Evolutionary conservation across 768 basidiomycete genomes (phyloP), one percentile per base, ranked within the genome.

Genomic region (Boletus reticulatus): DNA sequence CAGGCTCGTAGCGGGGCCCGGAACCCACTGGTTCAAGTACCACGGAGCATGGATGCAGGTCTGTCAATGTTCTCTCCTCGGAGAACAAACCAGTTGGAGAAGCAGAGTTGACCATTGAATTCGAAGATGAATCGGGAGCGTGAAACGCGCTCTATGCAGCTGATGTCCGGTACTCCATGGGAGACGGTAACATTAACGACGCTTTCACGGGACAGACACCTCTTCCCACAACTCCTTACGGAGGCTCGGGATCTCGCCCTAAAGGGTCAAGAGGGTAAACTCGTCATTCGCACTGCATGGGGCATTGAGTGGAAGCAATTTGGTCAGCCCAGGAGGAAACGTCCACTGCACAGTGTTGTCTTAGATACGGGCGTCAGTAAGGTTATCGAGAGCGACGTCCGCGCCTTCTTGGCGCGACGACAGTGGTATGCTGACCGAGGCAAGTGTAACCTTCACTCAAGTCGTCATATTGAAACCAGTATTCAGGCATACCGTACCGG

Each of bases 351-450:
- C 37, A 97, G 94, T 64, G 97, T 99, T 19, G 90, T 98, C 3
- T 78, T 99, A 8, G 87, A 83, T 43, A 74, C 84, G 27, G 94
- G 89, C 4, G 79, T 94, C n/a, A 80, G 84, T n/a, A 88, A 94
- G 73, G 81, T 78, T 60, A 84, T 99, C n/a, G 85, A 88, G 66
- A 66, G 72, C 8, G 97, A 99, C 68, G 75, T 96, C 42, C 83
- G 80, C 57, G 80, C 87, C 6, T 99, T 99, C 71, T 76, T 98
- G 58, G 78, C 77, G 7, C 78, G 97, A 58, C 83, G 89, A 29
- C 82, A 87, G 63, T 99, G 97, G 97, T 99, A 99, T 72, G 92
- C 92, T 34, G 92, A 98, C 67, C 79, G 97, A 83, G 97, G 96
- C 88, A 60, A 62, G 84, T 67, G 29, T 24, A 2, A 38, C 19